phyloP scores from a whole-genome alignment of 805 yeast genomes.

The Metschnikowia reukaufii region DNA sequence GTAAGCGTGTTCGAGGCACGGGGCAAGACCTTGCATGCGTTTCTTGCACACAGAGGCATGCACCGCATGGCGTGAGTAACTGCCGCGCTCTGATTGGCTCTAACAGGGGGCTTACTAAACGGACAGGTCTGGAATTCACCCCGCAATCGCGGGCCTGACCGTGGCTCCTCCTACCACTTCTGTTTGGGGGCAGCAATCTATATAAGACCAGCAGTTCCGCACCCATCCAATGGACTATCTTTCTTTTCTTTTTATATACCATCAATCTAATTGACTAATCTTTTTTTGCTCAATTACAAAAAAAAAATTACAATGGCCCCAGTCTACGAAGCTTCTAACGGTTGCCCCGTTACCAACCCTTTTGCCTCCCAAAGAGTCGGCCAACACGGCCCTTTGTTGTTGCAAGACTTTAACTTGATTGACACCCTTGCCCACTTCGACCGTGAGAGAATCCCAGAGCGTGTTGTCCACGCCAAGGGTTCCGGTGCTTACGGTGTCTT shows the following conservation, averaged over 20 bases:
- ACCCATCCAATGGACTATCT: background rate
- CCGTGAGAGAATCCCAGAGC: conserved; percentile 86
- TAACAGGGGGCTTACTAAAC: conserved; percentile 11
- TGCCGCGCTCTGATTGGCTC: conserved; percentile 8
- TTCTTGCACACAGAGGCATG: too few species aligned
- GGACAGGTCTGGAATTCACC: conserved; percentile 14
- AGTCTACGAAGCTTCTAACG: conserved; percentile 68
- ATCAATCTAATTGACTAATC: too few species aligned
- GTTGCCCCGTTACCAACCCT: conserved; percentile 74
- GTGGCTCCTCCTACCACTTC: background rate
- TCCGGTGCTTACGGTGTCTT: conserved; percentile 88
- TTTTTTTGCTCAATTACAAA: too few species aligned
- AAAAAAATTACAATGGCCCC: conserved; percentile 54
- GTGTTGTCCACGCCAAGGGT: conserved; percentile 93
- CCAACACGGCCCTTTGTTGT: conserved; percentile 71
- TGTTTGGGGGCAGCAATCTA: background rate
- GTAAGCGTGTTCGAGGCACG: background rate
- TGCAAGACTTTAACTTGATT: conserved; percentile 79
- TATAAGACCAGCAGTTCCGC: background rate
- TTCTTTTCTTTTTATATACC: too few species aligned
- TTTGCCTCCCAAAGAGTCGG: conserved; percentile 77
- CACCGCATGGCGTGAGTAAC: conserved; percentile 8
- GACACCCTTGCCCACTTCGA: conserved; percentile 86
- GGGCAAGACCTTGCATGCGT: too few species aligned
- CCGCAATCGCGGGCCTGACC: conserved; percentile 8